A percentile compares a stretch with the other conserved stretches of the same genome.
phyloP scores from a whole-genome alignment of 1,139 yeast species.

The Magnusiomyces suaveolens region DNA sequence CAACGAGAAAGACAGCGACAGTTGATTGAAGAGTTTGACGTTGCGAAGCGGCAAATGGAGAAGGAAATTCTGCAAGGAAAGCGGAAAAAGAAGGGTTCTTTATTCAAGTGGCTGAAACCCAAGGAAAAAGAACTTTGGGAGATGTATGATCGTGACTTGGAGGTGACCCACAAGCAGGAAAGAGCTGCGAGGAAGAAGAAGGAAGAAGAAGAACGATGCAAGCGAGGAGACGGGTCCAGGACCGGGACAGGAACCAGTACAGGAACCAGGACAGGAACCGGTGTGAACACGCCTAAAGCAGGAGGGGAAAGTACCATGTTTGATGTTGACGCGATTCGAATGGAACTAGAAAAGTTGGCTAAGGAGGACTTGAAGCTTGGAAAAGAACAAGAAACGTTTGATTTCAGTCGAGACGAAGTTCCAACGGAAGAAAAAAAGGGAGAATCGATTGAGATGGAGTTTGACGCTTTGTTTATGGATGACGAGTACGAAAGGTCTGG shows the following conservation, averaged over 20 bases:
- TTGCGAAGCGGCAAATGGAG: constrained; percentile 53
- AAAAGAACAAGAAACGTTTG: background rate
- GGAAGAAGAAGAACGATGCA: constrained; percentile 2
- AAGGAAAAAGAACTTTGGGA: constrained; percentile 88
- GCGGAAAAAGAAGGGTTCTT: constrained; percentile 31
- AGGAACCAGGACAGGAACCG: constrained; percentile 4
- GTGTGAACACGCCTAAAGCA: constrained; percentile 3
- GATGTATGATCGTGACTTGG: constrained; percentile 37
- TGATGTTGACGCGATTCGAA: constrained; percentile 34
- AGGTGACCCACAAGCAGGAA: constrained; percentile 13
- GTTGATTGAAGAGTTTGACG: constrained; percentile 73
- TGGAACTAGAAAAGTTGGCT: constrained; percentile 25
- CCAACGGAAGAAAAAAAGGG: background rate
- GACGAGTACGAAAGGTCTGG: background rate
- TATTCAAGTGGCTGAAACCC: constrained; percentile 52
- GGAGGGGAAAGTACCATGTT: constrained; percentile 20
- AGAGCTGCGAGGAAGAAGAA: constrained; percentile 2
- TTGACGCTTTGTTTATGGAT: background rate
- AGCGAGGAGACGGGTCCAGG: background rate
- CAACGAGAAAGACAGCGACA: constrained; percentile 68
- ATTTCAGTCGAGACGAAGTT: constrained; percentile 3
- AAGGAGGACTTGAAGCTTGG: background rate
- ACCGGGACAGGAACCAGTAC: background rate
- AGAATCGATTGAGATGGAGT: background rate
- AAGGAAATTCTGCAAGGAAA: constrained; percentile 25